phyloP scores from a whole-genome alignment of 2,329 filamentous ascomycete genomes.

The Penicillium sp. region DNA sequence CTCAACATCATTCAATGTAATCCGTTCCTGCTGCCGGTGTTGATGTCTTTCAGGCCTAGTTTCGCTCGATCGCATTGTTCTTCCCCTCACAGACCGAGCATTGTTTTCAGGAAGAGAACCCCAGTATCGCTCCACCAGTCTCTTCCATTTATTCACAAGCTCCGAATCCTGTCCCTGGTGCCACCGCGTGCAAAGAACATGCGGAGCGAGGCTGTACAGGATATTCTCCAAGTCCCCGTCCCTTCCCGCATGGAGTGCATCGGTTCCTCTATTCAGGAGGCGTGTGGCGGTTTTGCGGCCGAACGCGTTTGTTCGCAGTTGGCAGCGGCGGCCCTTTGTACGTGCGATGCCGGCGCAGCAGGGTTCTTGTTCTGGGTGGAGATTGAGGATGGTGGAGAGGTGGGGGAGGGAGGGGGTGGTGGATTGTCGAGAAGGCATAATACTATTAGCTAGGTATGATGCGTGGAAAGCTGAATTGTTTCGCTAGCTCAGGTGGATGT shows the following conservation, averaged over 20 bases:
- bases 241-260: slow-evolving; percentile 17
- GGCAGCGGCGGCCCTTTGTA: slow-evolving; percentile 24
- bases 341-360: slow-evolving; percentile 26
- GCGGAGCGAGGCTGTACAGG: slow-evolving; percentile 27
- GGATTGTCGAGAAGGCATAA: too few relatives aligned
- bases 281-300: slow-evolving; percentile 19
- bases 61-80: neutral
- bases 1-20: too few relatives aligned
- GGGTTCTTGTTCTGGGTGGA: slow-evolving; percentile 26
- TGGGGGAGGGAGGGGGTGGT: neutral
- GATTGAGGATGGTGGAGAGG: slow-evolving; percentile 25
- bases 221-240: slow-evolving; percentile 16
- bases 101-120: neutral
- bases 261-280: slow-evolving; percentile 24
- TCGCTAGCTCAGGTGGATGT: too few relatives aligned
- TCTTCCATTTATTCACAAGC: slow-evolving; percentile 20
- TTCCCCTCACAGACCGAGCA: neutral
- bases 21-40: too few relatives aligned
- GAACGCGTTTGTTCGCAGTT: slow-evolving; percentile 13
- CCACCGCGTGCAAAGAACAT: slow-evolving; percentile 25
- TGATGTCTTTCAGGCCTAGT: neutral
- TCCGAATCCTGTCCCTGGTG: slow-evolving; percentile 27
- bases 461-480: too few relatives aligned
- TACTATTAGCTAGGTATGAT: too few relatives aligned
- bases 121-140: slow-evolving; percentile 1